phyloP scores from a whole-genome alignment of 2,329 filamentous ascomycete species.

The Xylariomycetidae sp. region DNA sequence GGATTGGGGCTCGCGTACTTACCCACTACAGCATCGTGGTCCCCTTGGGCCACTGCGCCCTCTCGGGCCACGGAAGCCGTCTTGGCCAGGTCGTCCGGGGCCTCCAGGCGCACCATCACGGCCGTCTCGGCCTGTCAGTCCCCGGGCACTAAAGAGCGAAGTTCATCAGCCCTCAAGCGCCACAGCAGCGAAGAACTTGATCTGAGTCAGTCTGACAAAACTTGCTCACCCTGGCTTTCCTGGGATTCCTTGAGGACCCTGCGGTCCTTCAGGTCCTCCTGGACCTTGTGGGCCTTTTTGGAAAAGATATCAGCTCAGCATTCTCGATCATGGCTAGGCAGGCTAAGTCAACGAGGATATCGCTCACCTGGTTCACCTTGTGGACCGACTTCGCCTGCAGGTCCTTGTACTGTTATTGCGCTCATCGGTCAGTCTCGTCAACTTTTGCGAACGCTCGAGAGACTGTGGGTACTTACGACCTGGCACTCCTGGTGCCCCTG shows the following conservation, averaged over 20 bases:
- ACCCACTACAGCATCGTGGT: background rate
- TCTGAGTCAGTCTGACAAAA: background rate
- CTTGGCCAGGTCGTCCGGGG: background rate
- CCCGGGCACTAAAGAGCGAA: too few species aligned
- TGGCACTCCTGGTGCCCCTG: conserved; percentile 1
- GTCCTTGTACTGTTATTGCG: background rate
- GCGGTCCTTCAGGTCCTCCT: background rate
- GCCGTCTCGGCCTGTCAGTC: background rate
- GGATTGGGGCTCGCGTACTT: background rate
- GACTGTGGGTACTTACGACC: conserved; percentile 9
- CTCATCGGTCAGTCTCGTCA: background rate
- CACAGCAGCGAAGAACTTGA: background rate
- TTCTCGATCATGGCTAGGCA: background rate
- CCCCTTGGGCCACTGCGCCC: background rate
- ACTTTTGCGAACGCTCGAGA: too few species aligned
- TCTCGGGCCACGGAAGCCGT: background rate
- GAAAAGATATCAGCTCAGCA: too few species aligned
- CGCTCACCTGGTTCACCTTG: background rate
- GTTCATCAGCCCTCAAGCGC: too few species aligned
- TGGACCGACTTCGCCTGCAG: background rate
- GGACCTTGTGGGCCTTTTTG: background rate
- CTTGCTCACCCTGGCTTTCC: background rate
- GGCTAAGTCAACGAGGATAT: background rate
- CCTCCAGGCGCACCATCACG: background rate
- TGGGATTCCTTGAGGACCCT: background rate